Evolutionary conservation across 2,329 filamentous ascomycete genomes (phyloP).

Genomic region (Hypoxylon sp.): DNA sequence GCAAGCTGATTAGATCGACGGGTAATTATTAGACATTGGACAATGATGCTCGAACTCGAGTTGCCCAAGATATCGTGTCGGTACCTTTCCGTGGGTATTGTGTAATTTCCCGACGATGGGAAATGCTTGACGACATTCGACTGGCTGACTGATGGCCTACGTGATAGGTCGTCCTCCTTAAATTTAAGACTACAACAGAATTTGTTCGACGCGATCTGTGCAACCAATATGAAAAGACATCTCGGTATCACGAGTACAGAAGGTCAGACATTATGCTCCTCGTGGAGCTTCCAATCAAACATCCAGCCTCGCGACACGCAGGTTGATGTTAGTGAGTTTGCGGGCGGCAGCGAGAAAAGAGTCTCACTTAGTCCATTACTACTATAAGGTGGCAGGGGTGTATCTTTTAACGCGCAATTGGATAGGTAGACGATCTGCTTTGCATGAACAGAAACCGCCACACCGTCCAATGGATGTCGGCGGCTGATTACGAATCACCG

Average conservation of each 20-base stretch:
- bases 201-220: constrained; percentile 9
- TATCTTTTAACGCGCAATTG: constrained; percentile 1
- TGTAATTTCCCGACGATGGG: constrained; percentile 32
- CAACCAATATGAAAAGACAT: constrained; percentile 29
- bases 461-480: constrained; percentile 32
- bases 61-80: constrained; percentile 1
- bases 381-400: neutral
- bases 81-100: constrained; percentile 16
- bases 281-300: constrained; percentile 40
- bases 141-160: constrained; percentile 6
- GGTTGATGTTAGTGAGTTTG: constrained; percentile 4
- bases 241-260: constrained; percentile 17
- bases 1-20: constrained; percentile 19
- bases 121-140: constrained; percentile 22
- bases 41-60: neutral
- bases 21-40: neutral
- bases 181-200: constrained; percentile 28
- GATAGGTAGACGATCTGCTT: constrained; percentile 26
- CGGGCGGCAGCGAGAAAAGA: constrained; percentile 1
- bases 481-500: constrained; percentile 32
- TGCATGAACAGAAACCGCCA: constrained; percentile 32
- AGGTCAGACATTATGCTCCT: constrained; percentile 25
- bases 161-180: constrained; percentile 23
- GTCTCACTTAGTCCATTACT: constrained; percentile 4
- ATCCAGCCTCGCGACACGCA: constrained; percentile 22